A percentile compares a stretch with the other conserved stretches of the same genome.
These are phyloP conservation scores for Suhomyces bribrorum DNA, from an alignment of 1,139 yeast genomes.

Conservation along the genomic window DNA sequence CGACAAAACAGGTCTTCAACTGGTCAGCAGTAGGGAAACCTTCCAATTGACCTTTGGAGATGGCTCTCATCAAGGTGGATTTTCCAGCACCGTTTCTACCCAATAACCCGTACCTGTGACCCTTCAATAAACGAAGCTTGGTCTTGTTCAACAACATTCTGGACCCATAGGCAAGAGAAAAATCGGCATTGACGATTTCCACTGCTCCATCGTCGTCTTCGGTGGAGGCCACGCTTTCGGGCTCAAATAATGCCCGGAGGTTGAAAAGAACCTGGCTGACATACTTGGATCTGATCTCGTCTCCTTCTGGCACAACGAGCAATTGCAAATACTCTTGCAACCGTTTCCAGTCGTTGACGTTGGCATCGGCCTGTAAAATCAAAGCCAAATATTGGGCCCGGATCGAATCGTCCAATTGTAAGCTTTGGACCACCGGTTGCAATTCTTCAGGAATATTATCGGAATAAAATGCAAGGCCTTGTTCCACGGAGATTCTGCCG, in stretches of 20 bases:
- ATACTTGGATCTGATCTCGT: conserved; percentile 41
- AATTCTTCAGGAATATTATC: conserved; percentile 37
- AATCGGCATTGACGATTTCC: conserved; percentile 90
- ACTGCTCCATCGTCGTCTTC: conserved; percentile 56
- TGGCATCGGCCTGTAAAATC: conserved; percentile 70
- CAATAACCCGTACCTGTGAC: conserved; percentile 96
- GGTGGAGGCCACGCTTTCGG: conserved; percentile 52
- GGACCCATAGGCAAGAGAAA: conserved; percentile 95
- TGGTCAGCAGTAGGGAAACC: conserved; percentile 94
- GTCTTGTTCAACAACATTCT: conserved; percentile 96
- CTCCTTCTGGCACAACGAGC: conserved; percentile 40
- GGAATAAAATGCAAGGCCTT: conserved; percentile 50
- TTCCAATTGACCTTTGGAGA: conserved; percentile 94
- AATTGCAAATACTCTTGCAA: conserved; percentile 56
- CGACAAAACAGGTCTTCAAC: conserved; percentile 92
- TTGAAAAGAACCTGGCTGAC: conserved; percentile 50
- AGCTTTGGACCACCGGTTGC: conserved; percentile 21
- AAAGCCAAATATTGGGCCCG: conserved; percentile 53
- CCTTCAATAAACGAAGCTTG: conserved; percentile 79
- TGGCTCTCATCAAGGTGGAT: conserved; percentile 95
- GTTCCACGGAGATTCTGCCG: conserved; percentile 63
- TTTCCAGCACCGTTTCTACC: conserved; percentile 99
- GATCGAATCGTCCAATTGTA: conserved; percentile 33
- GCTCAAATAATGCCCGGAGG: conserved; percentile 67
- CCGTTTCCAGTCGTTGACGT: conserved; percentile 88